A percentile compares a stretch with the other conserved stretches of the same genome.
These are phyloP conservation scores for Rhodotorula babjevae DNA, from an alignment of 768 basidiomycete species.

Conservation along the genomic window DNA sequence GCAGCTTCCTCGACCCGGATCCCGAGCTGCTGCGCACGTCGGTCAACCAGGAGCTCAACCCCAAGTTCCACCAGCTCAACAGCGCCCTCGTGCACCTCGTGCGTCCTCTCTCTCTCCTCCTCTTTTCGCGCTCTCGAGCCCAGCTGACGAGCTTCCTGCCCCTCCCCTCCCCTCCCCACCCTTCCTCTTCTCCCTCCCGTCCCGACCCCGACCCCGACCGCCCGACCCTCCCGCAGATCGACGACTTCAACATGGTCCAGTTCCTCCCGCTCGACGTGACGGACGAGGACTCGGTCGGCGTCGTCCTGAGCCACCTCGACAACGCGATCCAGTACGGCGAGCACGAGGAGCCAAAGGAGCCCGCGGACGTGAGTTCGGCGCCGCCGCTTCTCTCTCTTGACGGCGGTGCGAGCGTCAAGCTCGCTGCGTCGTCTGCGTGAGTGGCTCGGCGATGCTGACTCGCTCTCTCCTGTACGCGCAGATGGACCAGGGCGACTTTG, in stretches of 20 bases:
- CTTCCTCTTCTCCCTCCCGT: background rate
- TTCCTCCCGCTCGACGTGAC: slow-evolving; percentile 92
- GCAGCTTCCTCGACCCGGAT: slow-evolving; percentile 89
- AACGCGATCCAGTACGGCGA: slow-evolving; percentile 74
- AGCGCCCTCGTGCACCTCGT: slow-evolving; percentile 92
- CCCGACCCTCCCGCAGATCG: slow-evolving; percentile 61
- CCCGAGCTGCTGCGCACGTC: slow-evolving; percentile 67
- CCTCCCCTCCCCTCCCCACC: no score
- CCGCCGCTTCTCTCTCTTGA: background rate
- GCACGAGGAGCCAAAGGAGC: slow-evolving; percentile 81
- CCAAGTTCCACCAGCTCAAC: slow-evolving; percentile 87
- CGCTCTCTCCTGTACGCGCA: background rate
- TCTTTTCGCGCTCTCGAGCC: no score
- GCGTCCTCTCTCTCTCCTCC: slow-evolving; percentile 43
- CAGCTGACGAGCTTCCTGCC: no score
- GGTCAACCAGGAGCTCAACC: slow-evolving; percentile 55
- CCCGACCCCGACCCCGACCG: background rate
- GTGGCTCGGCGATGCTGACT: background rate
- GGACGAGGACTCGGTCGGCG: slow-evolving; percentile 79
- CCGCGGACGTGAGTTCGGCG: slow-evolving; percentile 17
- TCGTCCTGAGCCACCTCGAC: slow-evolving; percentile 90
- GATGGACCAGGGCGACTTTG: slow-evolving; percentile 23
- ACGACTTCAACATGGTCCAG: slow-evolving; percentile 95
- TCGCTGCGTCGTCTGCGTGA: no score
- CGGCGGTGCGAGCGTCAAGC: no score